Evolutionary conservation across 257 asterid species (phyloP).

Genomic region (Solanum sejunctum): DNA sequence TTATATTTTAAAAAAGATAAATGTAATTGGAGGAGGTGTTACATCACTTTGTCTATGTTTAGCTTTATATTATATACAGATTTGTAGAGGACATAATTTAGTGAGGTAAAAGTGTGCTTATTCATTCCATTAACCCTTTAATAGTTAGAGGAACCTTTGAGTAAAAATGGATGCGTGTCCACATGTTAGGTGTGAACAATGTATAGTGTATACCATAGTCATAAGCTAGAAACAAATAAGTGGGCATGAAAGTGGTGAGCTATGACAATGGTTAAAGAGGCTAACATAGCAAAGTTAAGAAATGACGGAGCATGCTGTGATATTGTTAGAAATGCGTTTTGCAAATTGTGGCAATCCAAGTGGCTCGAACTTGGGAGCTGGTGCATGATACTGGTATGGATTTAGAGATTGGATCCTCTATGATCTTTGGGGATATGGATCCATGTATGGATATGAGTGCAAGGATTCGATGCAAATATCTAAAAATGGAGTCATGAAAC

Average conservation of each 20-base stretch:
- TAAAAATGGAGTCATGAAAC: too few relatives aligned
- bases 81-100: background rate
- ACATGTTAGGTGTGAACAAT: background rate
- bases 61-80: background rate
- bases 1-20: background rate
- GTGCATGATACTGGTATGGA: too few relatives aligned
- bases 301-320: background rate
- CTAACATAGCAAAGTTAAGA: background rate
- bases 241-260: background rate
- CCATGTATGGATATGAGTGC: too few relatives aligned
- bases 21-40: background rate
- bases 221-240: background rate
- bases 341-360: background rate
- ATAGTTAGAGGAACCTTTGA: background rate
- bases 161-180: background rate
- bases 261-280: background rate
- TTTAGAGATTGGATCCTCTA: too few relatives aligned
- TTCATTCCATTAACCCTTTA: background rate
- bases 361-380: too few relatives aligned
- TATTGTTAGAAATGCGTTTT: background rate
- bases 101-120: background rate
- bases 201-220: background rate
- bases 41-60: background rate
- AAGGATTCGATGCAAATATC: too few relatives aligned
- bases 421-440: too few relatives aligned